Base-by-base conservation (phyloP, 192 early-diverging fungal species). In the Mortierella hygrophila region DNA sequence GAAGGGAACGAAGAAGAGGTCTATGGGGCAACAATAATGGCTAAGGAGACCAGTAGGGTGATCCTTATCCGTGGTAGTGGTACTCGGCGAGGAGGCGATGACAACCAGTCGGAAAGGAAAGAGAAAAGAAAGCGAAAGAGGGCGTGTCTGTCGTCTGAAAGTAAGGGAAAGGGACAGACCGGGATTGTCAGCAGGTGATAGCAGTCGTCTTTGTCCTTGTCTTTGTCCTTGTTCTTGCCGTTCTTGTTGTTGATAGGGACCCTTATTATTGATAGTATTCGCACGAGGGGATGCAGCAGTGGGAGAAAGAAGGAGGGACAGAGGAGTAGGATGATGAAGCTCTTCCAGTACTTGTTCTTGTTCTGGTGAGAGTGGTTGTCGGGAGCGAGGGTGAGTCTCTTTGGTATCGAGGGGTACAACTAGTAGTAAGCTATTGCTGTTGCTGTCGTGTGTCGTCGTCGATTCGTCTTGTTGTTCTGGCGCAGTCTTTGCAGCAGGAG, bases 81-180 rank as follows among this genome's bases (percentile, higher is more conserved):
- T 21, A 49, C 35, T 52, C 41, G 70, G 7, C 2, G 40, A 16
- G 7, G 71, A 63, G 23, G 41, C 47, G 40, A 52, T 10, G 4
- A 74, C 16, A 11, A 72, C 26, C 46, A 74, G 72, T 35, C 70
- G 73, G 26, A 79, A 38, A 7, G 71, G 71, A 46, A 42, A 60
- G n/a, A 65, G 26, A 57, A 57, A 57, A 29, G 60, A 15, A 15
- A 29, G 13, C 6, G 60, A 29, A 65, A 65, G 35, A 20, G 46
- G 52, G 37, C 69, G 41, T 13, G 60, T 65, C 29, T 65, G 60
- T 32, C 11, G 60, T 65, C 60, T 26, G 26, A 29, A 29, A 9
- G 26, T 29, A 65, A 65, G 11, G 29, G 29, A 65, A 9, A 13
- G 60, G 29, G 60, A 35, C 26, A 32, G 60, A 13, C 60, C 29